Percentiles rank a stretch among this genome's conserved stretches.
These are phyloP conservation scores for Diospyros lotus DNA, from an alignment of 148 eudicot species.

Conservation along the genomic window DNA sequence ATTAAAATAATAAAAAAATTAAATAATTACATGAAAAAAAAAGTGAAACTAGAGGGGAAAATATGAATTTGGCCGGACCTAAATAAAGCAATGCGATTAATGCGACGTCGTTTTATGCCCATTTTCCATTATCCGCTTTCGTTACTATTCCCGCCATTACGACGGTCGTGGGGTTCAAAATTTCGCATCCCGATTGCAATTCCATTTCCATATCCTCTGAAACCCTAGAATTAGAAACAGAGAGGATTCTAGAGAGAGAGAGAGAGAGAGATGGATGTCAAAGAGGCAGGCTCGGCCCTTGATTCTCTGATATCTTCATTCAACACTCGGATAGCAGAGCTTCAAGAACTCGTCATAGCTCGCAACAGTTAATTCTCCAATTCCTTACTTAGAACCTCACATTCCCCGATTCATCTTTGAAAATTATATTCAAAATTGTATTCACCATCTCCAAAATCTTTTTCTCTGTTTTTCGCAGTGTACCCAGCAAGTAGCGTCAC, in stretches of 20 bases:
- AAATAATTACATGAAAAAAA: too few species aligned
- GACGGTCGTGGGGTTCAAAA: background rate
- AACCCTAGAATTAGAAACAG: background rate
- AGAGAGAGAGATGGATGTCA: conserved; percentile 47
- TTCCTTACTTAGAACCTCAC: background rate
- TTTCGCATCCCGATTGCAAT: background rate
- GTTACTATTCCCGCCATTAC: too few species aligned
- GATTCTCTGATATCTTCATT: conserved; percentile 64
- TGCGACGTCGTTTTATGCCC: too few species aligned
- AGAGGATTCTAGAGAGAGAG: background rate
- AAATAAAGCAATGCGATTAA: too few species aligned
- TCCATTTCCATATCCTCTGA: background rate
- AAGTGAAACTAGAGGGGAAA: too few species aligned
- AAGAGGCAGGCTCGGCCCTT: conserved; percentile 59
- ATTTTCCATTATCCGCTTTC: too few species aligned
- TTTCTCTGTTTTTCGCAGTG: conserved; percentile 35
- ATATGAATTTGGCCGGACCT: too few species aligned
- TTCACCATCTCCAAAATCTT: background rate
- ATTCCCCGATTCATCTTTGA: background rate
- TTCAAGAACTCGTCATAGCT: conserved; percentile 87
- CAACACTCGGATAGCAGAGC: conserved; percentile 71
- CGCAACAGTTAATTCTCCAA: conserved; percentile 52
- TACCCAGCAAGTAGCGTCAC: conserved; percentile 68
- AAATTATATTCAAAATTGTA: background rate
- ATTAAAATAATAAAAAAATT: too few species aligned